Evolutionary conservation across 169 alveolate genomes (phyloP).

Genomic region (Plasmodium chabaudi): DNA sequence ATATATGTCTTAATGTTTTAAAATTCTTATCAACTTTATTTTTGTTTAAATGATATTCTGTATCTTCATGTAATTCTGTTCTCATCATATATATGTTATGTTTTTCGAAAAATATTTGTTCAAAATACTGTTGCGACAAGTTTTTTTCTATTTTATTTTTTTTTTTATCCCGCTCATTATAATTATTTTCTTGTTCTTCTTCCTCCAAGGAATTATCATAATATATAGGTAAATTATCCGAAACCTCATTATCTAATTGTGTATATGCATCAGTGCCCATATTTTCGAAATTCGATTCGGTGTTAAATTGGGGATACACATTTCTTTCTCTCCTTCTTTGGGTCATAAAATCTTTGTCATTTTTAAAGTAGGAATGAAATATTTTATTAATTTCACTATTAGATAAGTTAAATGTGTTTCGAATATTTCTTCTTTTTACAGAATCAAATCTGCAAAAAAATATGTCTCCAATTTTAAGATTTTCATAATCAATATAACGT

Average conservation of each 20-base stretch:
- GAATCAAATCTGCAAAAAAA: constrained; percentile 72
- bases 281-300: background rate
- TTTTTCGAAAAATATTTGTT: constrained; percentile 61
- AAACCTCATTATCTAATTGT: background rate
- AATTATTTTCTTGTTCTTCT: too few relatives aligned
- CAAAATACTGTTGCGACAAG: constrained; percentile 26
- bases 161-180: too few relatives aligned
- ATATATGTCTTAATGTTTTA: constrained; percentile 38
- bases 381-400: constrained; percentile 49
- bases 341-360: constrained; percentile 25
- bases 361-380: constrained; percentile 39
- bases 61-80: constrained; percentile 69
- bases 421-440: constrained; percentile 37
- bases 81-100: constrained; percentile 57
- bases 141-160: too few relatives aligned
- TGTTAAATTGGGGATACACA: background rate
- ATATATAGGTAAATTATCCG: too few relatives aligned
- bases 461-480: constrained; percentile 62
- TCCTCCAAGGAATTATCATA: too few relatives aligned
- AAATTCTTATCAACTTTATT: constrained; percentile 65
- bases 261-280: background rate
- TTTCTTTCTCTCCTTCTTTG: background rate
- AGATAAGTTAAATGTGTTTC: constrained; percentile 60
- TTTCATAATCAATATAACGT: constrained; percentile 75
- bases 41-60: constrained; percentile 70